These are phyloP conservation scores for Paradendryphiella salina DNA, from an alignment of 2,329 filamentous ascomycete genomes.

Conservation along the genomic window DNA sequence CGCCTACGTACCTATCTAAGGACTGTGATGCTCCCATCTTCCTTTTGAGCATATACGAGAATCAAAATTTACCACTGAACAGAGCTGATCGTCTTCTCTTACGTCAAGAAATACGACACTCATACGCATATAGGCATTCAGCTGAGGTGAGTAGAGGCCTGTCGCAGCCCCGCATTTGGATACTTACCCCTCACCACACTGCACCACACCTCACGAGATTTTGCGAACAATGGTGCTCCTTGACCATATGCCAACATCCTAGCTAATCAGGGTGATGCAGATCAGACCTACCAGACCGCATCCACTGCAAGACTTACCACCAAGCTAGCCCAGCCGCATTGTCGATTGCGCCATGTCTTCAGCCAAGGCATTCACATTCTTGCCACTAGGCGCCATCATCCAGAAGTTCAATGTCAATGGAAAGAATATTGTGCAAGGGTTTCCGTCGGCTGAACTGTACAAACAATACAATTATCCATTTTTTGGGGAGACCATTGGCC, in stretches of 20 bases:
- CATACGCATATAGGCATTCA: slow-evolving; percentile 1
- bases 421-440: slow-evolving; percentile 86
- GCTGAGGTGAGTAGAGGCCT: slow-evolving; percentile 23
- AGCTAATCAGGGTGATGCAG: slow-evolving; percentile 12
- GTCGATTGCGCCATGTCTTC: slow-evolving; percentile 32
- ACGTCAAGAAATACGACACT: not conserved
- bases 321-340: slow-evolving; percentile 6
- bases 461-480: slow-evolving; percentile 72
- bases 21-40: slow-evolving; percentile 3
- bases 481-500: slow-evolving; percentile 94
- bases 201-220: slow-evolving; percentile 7
- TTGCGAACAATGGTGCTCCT: not conserved
- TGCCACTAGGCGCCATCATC: slow-evolving; percentile 77
- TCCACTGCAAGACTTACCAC: not conserved
- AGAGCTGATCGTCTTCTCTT: not conserved
- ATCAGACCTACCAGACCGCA: not conserved
- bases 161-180: slow-evolving; percentile 20
- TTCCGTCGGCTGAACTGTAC: slow-evolving; percentile 76
- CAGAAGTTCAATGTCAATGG: slow-evolving; percentile 77
- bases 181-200: slow-evolving; percentile 18
- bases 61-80: slow-evolving; percentile 2
- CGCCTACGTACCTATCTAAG: slow-evolving; percentile 8
- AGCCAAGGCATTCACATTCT: slow-evolving; percentile 57
- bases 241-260: not conserved
- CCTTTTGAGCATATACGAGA: not conserved